A percentile compares a stretch with the other conserved stretches of the same genome.
Conservation (phyloP, 139 green algal species). For the Picochlorum sp. region DNA sequence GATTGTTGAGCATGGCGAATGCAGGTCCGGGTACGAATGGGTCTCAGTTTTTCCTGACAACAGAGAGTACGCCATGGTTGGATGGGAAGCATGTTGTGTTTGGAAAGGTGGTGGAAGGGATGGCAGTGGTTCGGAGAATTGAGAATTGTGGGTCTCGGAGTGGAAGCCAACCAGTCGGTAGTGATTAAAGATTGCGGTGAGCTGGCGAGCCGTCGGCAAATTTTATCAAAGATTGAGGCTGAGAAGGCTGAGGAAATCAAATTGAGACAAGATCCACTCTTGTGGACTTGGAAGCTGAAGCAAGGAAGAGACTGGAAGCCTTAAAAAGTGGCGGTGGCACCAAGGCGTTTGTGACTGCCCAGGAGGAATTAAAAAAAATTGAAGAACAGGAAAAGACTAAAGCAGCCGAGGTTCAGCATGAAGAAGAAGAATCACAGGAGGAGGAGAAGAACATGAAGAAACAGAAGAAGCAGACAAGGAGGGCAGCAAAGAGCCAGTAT, state of each 20-base stretch:
- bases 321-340: conserved; percentile 18
- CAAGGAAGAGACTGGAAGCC: conserved; percentile 37
- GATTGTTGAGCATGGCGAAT: conserved; percentile 46
- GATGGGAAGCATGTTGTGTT: conserved; percentile 95
- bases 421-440: conserved; percentile 6
- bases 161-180: conserved; percentile 43
- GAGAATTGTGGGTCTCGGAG: conserved; percentile 52
- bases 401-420: not conserved
- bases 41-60: conserved; percentile 59
- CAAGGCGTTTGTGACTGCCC: conserved; percentile 28
- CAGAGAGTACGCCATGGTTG: conserved; percentile 51
- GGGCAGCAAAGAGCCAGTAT: conserved; percentile 38
- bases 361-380: conserved; percentile 39
- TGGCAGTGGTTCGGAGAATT: conserved; percentile 64
- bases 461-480: not conserved
- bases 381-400: conserved; percentile 12
- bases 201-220: conserved; percentile 62
- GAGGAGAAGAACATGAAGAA: conserved; percentile 2
- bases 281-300: conserved; percentile 54
- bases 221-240: conserved; percentile 38
- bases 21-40: conserved; percentile 54
- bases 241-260: conserved; percentile 41
- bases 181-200: conserved; percentile 47
- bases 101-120: conserved; percentile 73
- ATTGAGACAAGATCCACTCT: conserved; percentile 51